Conservation (phyloP, 225 moss, liverwort and hornwort species). For the Physcomitrium patens region DNA sequence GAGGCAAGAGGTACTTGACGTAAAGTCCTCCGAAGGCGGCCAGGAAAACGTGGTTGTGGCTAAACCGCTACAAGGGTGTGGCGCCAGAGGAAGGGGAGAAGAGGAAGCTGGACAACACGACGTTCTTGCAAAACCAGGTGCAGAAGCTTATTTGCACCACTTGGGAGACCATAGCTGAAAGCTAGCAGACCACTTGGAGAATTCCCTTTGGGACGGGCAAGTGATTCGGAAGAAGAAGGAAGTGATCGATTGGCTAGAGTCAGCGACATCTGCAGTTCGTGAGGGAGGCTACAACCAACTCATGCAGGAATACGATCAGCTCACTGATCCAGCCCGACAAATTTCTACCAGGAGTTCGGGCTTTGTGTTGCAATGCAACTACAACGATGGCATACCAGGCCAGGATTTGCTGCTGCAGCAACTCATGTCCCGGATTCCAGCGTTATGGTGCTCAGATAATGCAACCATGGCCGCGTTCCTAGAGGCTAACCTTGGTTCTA, state of each 20-base stretch:
- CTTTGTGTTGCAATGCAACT: background rate
- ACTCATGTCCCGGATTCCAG: conserved; percentile 26
- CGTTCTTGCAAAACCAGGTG: conserved; percentile 47
- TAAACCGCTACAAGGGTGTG: conserved; percentile 46
- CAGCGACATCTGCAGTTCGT: background rate
- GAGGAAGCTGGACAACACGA: no score
- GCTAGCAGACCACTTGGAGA: no score
- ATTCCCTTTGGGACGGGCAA: conserved; percentile 44
- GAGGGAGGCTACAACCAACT: no score
- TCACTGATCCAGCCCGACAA: background rate
- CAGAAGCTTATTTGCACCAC: conserved; percentile 50
- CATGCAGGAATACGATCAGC: conserved; percentile 26
- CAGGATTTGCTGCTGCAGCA: conserved; percentile 30
- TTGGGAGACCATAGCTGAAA: conserved; percentile 44
- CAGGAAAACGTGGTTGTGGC: background rate
- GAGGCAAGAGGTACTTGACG: background rate
- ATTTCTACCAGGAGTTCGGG: conserved; percentile 2
- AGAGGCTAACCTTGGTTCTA: conserved; percentile 9
- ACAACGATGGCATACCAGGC: conserved; percentile 9
- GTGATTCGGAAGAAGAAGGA: conserved; percentile 39
- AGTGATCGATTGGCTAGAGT: conserved; percentile 30
- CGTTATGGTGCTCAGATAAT: conserved; percentile 16
- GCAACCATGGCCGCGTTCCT: conserved; percentile 7
- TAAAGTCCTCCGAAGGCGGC: conserved; percentile 11
- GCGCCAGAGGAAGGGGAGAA: conserved; percentile 59